These are phyloP conservation scores for Cenchrus purpureus DNA, from an alignment of 176 grass and related monocot species.

Conservation along the genomic window DNA sequence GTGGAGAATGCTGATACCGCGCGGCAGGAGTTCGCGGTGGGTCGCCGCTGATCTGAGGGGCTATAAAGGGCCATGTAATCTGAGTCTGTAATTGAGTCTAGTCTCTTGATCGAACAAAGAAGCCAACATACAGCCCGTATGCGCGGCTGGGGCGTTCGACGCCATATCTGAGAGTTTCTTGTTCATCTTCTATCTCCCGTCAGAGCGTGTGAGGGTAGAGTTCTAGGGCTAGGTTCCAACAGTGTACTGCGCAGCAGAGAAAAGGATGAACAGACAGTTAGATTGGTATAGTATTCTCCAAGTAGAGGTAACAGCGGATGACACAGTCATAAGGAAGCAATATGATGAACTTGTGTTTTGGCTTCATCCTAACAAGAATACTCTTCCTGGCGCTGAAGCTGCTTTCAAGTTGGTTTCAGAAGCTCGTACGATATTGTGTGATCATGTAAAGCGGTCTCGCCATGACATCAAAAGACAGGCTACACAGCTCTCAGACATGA, in stretches of 20 bases:
- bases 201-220: no score
- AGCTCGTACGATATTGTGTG: conserved; percentile 58
- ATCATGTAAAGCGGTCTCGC: conserved; percentile 44
- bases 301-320: conserved; percentile 50
- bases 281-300: conserved; percentile 77
- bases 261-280: conserved; percentile 43
- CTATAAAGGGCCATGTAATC: no score
- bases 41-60: no score
- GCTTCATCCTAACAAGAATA: conserved; percentile 80
- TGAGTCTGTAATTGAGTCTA: no score
- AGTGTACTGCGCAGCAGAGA: conserved; percentile 51
- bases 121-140: no score
- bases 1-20: no score
- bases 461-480: conserved; percentile 60
- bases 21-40: no score
- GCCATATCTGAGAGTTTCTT: no score
- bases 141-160: no score
- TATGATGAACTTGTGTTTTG: conserved; percentile 62
- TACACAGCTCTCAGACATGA: conserved; percentile 19
- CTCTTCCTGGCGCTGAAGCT: conserved; percentile 63
- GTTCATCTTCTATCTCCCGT: no score
- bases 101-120: no score
- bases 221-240: no score
- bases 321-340: conserved; percentile 60
- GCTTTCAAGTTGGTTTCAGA: conserved; percentile 77